A percentile compares a stretch with the other conserved stretches of the same genome.
Conservation (phyloP, 345 rosid genomes). For the Erucastrum elatum region DNA sequence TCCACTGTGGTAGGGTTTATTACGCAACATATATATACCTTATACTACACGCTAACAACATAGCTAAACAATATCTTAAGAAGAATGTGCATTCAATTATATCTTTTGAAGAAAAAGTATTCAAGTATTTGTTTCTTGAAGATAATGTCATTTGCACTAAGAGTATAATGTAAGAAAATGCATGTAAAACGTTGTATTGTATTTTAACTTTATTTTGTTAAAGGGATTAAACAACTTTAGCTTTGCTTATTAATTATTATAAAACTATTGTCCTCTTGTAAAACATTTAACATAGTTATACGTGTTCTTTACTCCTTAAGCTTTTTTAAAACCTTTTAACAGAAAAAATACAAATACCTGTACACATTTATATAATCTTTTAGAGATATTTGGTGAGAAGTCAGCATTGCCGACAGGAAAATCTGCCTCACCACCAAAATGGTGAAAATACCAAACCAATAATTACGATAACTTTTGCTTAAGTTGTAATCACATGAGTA, state of each 20-base stretch:
- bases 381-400: constrained; percentile 64
- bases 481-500: constrained; percentile 20
- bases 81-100: background rate
- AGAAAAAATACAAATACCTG: constrained; percentile 16
- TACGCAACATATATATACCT: background rate
- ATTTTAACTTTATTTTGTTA: background rate
- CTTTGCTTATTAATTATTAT: background rate
- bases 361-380: background rate
- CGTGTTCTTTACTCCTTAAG: constrained; percentile 8
- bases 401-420: constrained; percentile 81
- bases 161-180: background rate
- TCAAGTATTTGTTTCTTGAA: background rate
- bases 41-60: background rate
- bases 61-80: constrained; percentile 12
- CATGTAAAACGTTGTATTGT: background rate
- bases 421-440: constrained; percentile 59
- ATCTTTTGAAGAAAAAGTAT: background rate
- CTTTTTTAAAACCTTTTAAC: constrained; percentile 2
- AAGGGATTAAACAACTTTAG: background rate
- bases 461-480: constrained; percentile 40
- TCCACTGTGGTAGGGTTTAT: background rate
- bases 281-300: constrained; percentile 6
- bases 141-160: background rate
- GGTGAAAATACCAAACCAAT: constrained; percentile 44
- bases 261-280: background rate